Evolutionary conservation across 192 early-diverging fungal species (phyloP).

Genomic region (Chytriomyces hyalinus): DNA sequence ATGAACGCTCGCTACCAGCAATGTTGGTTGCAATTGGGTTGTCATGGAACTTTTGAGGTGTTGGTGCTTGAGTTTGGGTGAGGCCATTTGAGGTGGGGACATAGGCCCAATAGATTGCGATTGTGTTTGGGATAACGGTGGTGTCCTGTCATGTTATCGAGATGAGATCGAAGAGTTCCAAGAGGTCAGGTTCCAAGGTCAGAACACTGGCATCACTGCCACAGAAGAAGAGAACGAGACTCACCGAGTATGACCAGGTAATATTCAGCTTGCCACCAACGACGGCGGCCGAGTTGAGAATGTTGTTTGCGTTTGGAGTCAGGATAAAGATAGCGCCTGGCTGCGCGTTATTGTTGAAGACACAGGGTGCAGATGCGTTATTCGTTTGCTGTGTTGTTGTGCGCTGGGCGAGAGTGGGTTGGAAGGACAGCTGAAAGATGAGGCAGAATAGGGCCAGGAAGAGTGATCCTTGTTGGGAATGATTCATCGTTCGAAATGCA

Average conservation of each 20-base stretch:
- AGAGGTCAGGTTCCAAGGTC: not conserved
- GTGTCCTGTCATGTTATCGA: not conserved
- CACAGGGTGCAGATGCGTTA: not conserved
- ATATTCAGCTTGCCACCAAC: conserved; percentile 29
- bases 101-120: conserved; percentile 21
- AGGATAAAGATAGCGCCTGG: conserved; percentile 25
- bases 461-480: not conserved
- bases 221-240: conserved; percentile 1
- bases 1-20: not conserved
- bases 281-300: conserved; percentile 9
- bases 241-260: conserved; percentile 21
- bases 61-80: not conserved
- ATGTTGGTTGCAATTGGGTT: conserved; percentile 19
- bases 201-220: too few species aligned
- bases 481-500: not conserved
- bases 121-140: conserved; percentile 10
- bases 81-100: conserved; percentile 1
- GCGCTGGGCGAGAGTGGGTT: not conserved
- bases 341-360: conserved; percentile 11
- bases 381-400: not conserved
- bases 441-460: not conserved
- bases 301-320: conserved; percentile 7
- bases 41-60: conserved; percentile 5
- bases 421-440: not conserved
- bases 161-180: not conserved